Conservation (phyloP, 768 basidiomycete species). For the Lyophyllum atratum region DNA sequence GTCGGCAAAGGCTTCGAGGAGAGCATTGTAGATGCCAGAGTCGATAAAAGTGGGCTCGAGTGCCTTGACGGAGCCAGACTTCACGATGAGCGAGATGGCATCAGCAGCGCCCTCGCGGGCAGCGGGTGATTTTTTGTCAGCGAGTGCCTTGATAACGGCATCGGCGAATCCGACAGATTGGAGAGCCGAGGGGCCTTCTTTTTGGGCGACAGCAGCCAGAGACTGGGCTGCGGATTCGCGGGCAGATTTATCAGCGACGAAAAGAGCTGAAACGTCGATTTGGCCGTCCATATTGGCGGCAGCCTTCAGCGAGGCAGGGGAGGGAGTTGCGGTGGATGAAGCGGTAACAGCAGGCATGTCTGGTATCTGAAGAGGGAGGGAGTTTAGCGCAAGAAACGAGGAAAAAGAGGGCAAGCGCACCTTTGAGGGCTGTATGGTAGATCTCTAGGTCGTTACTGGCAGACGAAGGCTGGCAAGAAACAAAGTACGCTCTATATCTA, state of each 20-base stretch:
- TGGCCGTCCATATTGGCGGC: conserved; percentile 51
- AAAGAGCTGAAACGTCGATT: conserved; percentile 75
- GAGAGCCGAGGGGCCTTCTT: conserved; percentile 81
- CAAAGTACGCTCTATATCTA: conserved; percentile 69
- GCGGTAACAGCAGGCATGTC: conserved; percentile 85
- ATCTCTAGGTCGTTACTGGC: conserved; percentile 44
- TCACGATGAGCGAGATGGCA: conserved; percentile 65
- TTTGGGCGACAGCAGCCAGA: conserved; percentile 76
- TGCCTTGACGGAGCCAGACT: conserved; percentile 72
- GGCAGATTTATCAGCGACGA: conserved; percentile 81
- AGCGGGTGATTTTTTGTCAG: conserved; percentile 94
- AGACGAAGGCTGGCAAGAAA: conserved; percentile 57
- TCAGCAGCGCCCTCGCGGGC: conserved; percentile 87
- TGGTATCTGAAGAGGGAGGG: conserved; percentile 41
- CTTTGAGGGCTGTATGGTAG: conserved; percentile 40
- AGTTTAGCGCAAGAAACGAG: conserved; percentile 5
- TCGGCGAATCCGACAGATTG: conserved; percentile 68
- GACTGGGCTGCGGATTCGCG: conserved; percentile 71
- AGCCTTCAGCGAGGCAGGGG: conserved; percentile 75
- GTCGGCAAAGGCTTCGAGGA: conserved; percentile 93
- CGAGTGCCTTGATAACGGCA: conserved; percentile 80
- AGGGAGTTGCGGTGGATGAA: conserved; percentile 55
- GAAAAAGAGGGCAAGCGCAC: conserved; percentile 30
- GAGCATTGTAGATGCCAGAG: conserved; percentile 82
- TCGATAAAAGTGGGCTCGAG: conserved; percentile 89